A percentile compares a stretch with the other conserved stretches of the same genome.
phyloP scores from a whole-genome alignment of 139 green algal genomes.

The Chlamydomonas sphaeroides region DNA sequence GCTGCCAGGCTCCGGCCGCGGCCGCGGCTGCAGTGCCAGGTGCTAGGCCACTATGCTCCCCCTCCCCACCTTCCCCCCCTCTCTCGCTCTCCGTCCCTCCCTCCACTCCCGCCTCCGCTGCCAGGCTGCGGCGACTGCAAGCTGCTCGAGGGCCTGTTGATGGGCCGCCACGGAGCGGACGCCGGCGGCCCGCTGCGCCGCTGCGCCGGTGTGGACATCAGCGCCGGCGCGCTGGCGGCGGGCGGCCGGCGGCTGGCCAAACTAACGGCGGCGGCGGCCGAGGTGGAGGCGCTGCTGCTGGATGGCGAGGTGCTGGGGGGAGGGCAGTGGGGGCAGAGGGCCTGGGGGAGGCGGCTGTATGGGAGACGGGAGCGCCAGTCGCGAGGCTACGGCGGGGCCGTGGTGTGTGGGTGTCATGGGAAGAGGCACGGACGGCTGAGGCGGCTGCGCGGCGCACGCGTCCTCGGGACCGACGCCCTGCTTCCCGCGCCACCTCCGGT shows the following conservation, averaged over 20 bases:
- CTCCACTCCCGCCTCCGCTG: too few relatives aligned
- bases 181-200: conserved; percentile 11
- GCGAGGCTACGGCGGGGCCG: too few relatives aligned
- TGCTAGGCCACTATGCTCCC: too few relatives aligned
- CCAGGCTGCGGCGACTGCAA: conserved; percentile 19
- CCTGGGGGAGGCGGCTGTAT: not conserved
- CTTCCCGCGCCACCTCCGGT: too few relatives aligned
- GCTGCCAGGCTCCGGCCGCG: too few relatives aligned
- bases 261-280: conserved; percentile 23
- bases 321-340: too few relatives aligned
- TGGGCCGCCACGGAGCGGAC: conserved; percentile 21
- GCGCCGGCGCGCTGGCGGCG: not conserved
- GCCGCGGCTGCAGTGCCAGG: too few relatives aligned
- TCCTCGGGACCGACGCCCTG: too few relatives aligned
- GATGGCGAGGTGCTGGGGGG: conserved; percentile 24
- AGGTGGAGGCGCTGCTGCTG: conserved; percentile 9
- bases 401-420: too few relatives aligned
- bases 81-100: not conserved
- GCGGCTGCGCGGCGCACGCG: too few relatives aligned
- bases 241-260: conserved; percentile 15
- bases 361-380: not conserved
- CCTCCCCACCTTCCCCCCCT: not conserved
- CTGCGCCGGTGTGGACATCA: conserved; percentile 20
- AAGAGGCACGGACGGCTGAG: too few relatives aligned
- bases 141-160: conserved; percentile 33